These are phyloP conservation scores for Lasiodiplodia sp. DNA, from an alignment of 2,329 filamentous ascomycete genomes.

Conservation along the genomic window DNA sequence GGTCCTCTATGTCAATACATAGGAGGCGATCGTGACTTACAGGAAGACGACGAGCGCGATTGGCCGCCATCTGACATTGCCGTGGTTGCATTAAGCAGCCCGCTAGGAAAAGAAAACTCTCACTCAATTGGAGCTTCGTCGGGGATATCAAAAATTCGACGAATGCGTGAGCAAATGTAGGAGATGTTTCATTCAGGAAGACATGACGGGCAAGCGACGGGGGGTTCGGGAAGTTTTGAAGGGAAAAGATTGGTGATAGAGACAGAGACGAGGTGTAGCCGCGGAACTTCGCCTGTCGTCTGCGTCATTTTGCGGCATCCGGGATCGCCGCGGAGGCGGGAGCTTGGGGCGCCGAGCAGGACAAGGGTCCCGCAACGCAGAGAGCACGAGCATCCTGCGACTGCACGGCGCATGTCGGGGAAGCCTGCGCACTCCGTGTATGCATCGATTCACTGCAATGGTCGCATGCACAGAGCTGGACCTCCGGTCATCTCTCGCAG, in stretches of 20 bases:
- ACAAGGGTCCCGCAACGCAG: not conserved
- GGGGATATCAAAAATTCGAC: not conserved
- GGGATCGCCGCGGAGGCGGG: slow-evolving; percentile 12
- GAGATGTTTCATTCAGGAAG: not conserved
- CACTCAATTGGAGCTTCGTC: not conserved
- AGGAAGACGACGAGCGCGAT: slow-evolving; percentile 58
- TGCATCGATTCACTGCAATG: not conserved
- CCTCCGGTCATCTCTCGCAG: not conserved
- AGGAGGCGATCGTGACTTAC: slow-evolving; percentile 43
- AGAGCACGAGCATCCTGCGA: slow-evolving; percentile 2
- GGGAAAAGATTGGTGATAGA: not conserved
- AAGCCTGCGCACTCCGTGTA: too few species aligned
- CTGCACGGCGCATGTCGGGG: not conserved
- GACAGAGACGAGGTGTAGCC: slow-evolving; percentile 5
- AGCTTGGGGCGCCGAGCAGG: slow-evolving; percentile 15
- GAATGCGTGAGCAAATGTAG: not conserved
- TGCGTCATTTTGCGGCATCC: slow-evolving; percentile 28
- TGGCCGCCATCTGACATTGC: slow-evolving; percentile 61
- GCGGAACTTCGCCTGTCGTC: slow-evolving; percentile 19
- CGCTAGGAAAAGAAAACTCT: not conserved
- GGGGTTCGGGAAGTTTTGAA: not conserved
- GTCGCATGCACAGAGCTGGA: not conserved
- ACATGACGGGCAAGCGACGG: slow-evolving; percentile 11
- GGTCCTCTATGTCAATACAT: not conserved
- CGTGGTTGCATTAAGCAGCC: slow-evolving; percentile 38